These are phyloP conservation scores for Sporothrix globosa DNA, from an alignment of 2,329 filamentous ascomycete genomes.

Conservation along the genomic window DNA sequence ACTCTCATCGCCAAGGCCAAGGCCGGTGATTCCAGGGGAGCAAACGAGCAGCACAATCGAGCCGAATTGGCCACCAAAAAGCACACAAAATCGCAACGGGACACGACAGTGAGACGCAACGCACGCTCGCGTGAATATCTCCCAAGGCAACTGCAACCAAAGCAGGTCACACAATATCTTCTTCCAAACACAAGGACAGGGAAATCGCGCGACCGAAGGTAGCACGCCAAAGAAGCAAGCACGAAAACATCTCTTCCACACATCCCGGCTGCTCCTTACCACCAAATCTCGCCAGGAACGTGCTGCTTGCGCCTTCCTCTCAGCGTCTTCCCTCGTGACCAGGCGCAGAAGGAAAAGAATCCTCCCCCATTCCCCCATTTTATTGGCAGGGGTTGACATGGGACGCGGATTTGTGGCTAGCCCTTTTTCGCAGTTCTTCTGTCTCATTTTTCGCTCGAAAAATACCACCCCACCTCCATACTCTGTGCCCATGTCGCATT, in stretches of 20 bases:
- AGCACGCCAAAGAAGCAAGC: neutral
- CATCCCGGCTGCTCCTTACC: neutral
- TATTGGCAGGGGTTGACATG: constrained; percentile 28
- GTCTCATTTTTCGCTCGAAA: constrained; percentile 3
- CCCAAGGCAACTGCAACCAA: constrained; percentile 7
- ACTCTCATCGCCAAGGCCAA: constrained; percentile 18
- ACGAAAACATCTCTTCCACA: neutral
- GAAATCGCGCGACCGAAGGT: too few relatives aligned
- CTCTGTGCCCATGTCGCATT: constrained; percentile 1
- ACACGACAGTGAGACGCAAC: neutral
- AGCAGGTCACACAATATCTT: constrained; percentile 1
- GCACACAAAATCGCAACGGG: neutral
- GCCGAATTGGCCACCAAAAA: neutral
- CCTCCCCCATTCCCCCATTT: constrained; percentile 21
- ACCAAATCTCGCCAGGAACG: neutral
- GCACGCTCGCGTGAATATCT: neutral
- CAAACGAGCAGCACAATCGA: neutral
- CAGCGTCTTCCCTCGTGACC: neutral
- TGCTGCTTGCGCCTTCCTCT: neutral
- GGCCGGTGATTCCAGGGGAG: neutral
- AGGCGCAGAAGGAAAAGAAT: neutral
- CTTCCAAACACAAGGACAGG: neutral
- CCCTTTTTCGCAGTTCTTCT: neutral
- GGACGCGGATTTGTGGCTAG: neutral
- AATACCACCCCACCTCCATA: constrained; percentile 22